phyloP scores from a whole-genome alignment of 2,329 filamentous ascomycete genomes.

The Aspergillus caelatus region DNA sequence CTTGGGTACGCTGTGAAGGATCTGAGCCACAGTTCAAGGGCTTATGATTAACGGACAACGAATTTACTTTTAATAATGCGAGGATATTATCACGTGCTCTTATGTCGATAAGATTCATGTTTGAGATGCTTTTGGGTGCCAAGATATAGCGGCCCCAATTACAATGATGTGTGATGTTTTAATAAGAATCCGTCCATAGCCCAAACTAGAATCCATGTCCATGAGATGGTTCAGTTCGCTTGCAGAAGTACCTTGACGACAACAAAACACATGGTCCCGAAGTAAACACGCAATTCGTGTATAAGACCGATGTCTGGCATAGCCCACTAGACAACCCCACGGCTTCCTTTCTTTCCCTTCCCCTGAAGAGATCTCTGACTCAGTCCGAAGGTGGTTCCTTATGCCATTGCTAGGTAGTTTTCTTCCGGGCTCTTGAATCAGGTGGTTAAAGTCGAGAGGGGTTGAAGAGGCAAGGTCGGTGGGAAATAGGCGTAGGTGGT shows the following conservation, averaged over 20 bases:
- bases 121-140: conserved; percentile 50
- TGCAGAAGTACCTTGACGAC: neutral
- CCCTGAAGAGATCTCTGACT: neutral
- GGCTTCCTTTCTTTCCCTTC: neutral
- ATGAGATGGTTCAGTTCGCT: neutral
- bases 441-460: neutral
- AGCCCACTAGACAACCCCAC: neutral
- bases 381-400: neutral
- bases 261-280: neutral
- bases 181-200: conserved; percentile 7
- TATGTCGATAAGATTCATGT: conserved; percentile 19
- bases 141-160: conserved; percentile 53
- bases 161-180: conserved; percentile 25
- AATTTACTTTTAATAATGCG: conserved; percentile 38
- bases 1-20: conserved; percentile 31
- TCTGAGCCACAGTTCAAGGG: conserved; percentile 12
- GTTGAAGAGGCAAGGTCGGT: neutral
- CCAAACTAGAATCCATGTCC: neutral
- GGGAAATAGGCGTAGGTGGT: neutral
- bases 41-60: conserved; percentile 29
- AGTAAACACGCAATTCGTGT: neutral
- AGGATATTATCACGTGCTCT: conserved; percentile 17
- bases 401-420: neutral
- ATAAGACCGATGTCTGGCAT: neutral
- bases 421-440: neutral